Evolutionary conservation across 2,329 filamentous ascomycete species (phyloP).

Genomic region (Colletotrichum eleusines): DNA sequence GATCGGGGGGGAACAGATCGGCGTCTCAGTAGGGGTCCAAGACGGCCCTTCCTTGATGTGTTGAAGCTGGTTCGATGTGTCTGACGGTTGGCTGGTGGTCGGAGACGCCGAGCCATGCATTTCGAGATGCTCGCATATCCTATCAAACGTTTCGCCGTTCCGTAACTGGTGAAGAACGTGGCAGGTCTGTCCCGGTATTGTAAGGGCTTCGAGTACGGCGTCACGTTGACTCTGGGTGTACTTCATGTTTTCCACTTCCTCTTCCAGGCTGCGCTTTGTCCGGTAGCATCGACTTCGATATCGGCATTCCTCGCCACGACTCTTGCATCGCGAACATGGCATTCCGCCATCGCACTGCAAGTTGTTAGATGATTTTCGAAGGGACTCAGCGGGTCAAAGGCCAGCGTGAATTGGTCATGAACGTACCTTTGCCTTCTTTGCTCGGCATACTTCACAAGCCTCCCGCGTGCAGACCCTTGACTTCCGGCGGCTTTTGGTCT

Average conservation of each 20-base stretch:
- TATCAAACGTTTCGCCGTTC: background rate
- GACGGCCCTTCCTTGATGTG: background rate
- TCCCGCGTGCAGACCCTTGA: conserved; percentile 2
- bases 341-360: conserved; percentile 27
- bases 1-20: background rate
- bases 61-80: background rate
- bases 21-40: background rate
- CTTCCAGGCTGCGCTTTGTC: conserved; percentile 20
- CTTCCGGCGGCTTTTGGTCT: background rate
- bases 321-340: conserved; percentile 22
- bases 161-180: background rate
- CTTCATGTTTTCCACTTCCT: background rate
- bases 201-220: background rate
- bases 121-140: background rate
- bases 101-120: background rate
- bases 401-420: background rate
- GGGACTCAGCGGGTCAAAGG: fast-evolving
- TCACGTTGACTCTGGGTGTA: conserved; percentile 1
- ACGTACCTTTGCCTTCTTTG: conserved; percentile 18
- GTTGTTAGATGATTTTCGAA: background rate
- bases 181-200: background rate
- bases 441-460: conserved; percentile 16
- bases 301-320: conserved; percentile 11
- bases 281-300: conserved; percentile 6
- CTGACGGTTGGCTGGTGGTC: background rate